These are phyloP conservation scores for Skeletonema potamos DNA, from an alignment of 108 stramenopile species.

Conservation along the genomic window DNA sequence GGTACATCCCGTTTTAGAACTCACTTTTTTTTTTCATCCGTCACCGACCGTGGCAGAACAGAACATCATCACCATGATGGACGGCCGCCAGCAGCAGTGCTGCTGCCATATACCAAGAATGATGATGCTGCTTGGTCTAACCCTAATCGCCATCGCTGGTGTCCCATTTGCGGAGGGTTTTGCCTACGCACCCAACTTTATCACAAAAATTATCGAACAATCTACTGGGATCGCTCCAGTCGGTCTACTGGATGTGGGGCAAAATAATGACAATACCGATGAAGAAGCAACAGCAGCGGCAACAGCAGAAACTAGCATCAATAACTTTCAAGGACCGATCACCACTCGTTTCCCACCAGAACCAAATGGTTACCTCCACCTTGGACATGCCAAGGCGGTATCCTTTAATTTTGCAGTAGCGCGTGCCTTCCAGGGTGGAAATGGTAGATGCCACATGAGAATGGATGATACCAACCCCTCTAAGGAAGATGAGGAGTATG, in stretches of 20 bases:
- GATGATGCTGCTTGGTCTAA: not conserved
- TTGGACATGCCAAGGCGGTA: constrained; percentile 98
- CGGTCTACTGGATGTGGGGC: constrained; percentile 44
- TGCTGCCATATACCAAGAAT: not conserved
- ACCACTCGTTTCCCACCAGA: constrained; percentile 98
- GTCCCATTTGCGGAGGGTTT: constrained; percentile 34
- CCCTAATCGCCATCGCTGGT: not conserved
- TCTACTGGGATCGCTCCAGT: constrained; percentile 58
- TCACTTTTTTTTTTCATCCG: no score
- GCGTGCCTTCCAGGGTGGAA: constrained; percentile 58
- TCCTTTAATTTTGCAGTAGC: constrained; percentile 87
- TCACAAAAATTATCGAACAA: constrained; percentile 83
- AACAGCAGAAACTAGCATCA: not conserved
- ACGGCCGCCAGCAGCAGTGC: not conserved
- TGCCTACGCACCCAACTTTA: constrained; percentile 89
- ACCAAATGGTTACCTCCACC: constrained; percentile 98
- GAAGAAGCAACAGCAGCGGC: not conserved
- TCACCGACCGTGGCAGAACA: no score
- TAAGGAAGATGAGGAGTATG: constrained; percentile 88
- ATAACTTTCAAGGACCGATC: constrained; percentile 37
- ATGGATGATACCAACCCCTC: constrained; percentile 92
- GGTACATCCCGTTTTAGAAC: no score
- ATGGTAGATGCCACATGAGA: constrained; percentile 82
- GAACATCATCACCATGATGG: not conserved
- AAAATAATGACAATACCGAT: constrained; percentile 9